A percentile compares a stretch with the other conserved stretches of the same genome.
Conservation (phyloP, 306 rosid genomes). For the Adenanthera pavonina region DNA sequence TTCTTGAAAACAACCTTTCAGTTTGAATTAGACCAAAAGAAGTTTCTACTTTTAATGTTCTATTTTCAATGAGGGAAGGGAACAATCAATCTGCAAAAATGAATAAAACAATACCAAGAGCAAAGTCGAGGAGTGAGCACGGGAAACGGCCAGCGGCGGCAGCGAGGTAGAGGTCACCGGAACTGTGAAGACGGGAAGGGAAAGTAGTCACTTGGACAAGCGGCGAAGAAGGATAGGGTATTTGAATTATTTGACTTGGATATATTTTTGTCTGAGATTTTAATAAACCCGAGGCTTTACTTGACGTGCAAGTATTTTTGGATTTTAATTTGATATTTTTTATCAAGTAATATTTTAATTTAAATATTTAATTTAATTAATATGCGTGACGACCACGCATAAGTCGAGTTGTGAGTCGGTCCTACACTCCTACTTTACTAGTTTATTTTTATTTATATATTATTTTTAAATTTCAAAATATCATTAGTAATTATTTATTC, state of each 20-base stretch:
- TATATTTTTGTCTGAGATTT: background rate
- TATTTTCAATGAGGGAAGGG: background rate
- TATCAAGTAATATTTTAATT: too few species aligned
- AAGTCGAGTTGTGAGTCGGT: too few species aligned
- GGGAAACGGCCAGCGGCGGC: background rate
- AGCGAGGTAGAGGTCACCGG: constrained; percentile 7
- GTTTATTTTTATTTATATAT: too few species aligned
- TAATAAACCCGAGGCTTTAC: background rate
- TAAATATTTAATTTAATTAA: too few species aligned
- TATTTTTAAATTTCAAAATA: too few species aligned
- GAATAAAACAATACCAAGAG: constrained; percentile 29
- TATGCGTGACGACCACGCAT: too few species aligned
- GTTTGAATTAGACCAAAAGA: background rate
- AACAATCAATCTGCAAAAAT: background rate
- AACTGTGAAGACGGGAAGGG: background rate
- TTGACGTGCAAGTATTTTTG: background rate
- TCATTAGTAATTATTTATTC: too few species aligned
- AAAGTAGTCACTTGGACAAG: background rate
- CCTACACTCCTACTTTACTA: too few species aligned
- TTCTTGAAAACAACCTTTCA: constrained; percentile 47
- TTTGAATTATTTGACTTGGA: background rate
- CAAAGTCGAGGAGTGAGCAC: background rate
- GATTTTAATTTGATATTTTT: background rate
- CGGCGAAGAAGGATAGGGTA: background rate
- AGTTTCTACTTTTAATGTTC: background rate